phyloP scores from a whole-genome alignment of 352 stramenopile genomes.

The Globisporangium middletonii region DNA sequence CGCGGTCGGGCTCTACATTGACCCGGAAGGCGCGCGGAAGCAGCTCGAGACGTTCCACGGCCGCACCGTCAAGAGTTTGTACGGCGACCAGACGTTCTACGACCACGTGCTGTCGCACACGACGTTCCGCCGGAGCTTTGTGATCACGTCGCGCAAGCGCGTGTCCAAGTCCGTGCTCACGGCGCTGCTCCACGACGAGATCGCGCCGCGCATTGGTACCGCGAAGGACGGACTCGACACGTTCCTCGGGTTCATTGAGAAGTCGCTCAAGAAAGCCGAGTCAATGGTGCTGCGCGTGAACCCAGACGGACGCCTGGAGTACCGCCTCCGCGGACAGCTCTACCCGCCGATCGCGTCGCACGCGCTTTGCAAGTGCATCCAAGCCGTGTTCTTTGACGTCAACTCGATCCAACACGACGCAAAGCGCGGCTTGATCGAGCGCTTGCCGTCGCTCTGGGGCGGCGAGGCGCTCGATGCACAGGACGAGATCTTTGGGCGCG shows the following conservation, averaged over 20 bases:
- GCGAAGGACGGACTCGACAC: constrained; percentile 43
- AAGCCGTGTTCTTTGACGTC: constrained; percentile 72
- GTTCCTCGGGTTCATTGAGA: constrained; percentile 74
- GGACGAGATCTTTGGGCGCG: constrained; percentile 50
- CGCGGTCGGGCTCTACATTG: constrained; percentile 73
- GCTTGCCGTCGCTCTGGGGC: constrained; percentile 69
- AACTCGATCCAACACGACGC: constrained; percentile 80
- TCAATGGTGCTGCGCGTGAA: constrained; percentile 72
- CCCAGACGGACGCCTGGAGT: constrained; percentile 61
- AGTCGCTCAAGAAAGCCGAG: constrained; percentile 76
- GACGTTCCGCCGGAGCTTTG: constrained; percentile 68
- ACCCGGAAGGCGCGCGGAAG: constrained; percentile 45
- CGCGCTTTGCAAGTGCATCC: constrained; percentile 59
- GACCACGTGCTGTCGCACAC: constrained; percentile 47
- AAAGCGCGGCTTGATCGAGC: constrained; percentile 66
- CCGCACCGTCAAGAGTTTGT: constrained; percentile 46
- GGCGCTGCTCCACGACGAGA: constrained; percentile 58
- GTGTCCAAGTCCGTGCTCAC: constrained; percentile 70
- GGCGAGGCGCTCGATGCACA: constrained; percentile 51
- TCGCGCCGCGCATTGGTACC: constrained; percentile 58
- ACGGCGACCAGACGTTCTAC: constrained; percentile 76
- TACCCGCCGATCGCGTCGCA: constrained; percentile 70
- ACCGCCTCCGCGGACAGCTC: constrained; percentile 52
- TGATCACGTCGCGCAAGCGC: constrained; percentile 71
- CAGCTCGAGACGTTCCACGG: constrained; percentile 57